Percentiles rank a stretch among this genome's conserved stretches.
phyloP scores from a whole-genome alignment of 805 yeast genomes.

The Wilhelminamyces savonicus region DNA sequence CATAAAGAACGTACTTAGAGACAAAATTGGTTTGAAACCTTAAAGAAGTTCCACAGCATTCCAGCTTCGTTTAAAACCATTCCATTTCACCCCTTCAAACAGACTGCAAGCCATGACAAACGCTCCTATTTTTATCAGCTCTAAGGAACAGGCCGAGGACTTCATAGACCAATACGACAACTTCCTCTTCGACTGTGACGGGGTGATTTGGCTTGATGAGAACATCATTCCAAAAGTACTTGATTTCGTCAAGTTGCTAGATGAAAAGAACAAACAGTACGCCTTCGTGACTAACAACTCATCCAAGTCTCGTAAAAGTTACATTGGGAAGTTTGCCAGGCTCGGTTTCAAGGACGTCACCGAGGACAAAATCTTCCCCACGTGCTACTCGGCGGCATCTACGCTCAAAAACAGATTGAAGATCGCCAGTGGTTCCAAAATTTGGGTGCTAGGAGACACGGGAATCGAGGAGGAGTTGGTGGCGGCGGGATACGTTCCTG shows the following conservation, averaged over 20 bases:
- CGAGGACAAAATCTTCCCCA: conserved; percentile 27
- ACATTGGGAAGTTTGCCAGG: conserved; percentile 23
- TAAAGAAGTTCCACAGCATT: too few relatives aligned
- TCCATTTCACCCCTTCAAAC: too few relatives aligned
- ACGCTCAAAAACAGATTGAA: conserved; percentile 15
- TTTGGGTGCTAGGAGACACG: conserved; percentile 36
- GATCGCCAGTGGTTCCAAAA: conserved; percentile 23
- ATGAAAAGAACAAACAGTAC: conserved; percentile 16
- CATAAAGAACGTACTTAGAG: too few relatives aligned
- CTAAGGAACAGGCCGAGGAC: conserved; percentile 10
- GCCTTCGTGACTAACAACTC: conserved; percentile 36
- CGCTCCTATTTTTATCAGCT: too few relatives aligned
- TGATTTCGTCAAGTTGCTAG: conserved; percentile 18
- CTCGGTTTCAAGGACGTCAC: conserved; percentile 23
- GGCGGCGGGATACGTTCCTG: conserved; percentile 25
- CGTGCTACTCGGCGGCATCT: conserved; percentile 32
- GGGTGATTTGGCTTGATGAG: conserved; percentile 43
- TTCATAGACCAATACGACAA: conserved; percentile 55
- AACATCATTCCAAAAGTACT: conserved; percentile 26
- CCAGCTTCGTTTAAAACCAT: too few relatives aligned
- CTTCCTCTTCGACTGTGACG: conserved; percentile 94
- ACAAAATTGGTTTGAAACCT: too few relatives aligned
- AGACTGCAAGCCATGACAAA: too few relatives aligned
- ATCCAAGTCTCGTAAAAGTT: conserved; percentile 26
- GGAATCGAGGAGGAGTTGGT: conserved; percentile 32